A percentile compares a stretch with the other conserved stretches of the same genome.
phyloP scores from a whole-genome alignment of 73 alveolate species.

The Uronychia binucleata region DNA sequence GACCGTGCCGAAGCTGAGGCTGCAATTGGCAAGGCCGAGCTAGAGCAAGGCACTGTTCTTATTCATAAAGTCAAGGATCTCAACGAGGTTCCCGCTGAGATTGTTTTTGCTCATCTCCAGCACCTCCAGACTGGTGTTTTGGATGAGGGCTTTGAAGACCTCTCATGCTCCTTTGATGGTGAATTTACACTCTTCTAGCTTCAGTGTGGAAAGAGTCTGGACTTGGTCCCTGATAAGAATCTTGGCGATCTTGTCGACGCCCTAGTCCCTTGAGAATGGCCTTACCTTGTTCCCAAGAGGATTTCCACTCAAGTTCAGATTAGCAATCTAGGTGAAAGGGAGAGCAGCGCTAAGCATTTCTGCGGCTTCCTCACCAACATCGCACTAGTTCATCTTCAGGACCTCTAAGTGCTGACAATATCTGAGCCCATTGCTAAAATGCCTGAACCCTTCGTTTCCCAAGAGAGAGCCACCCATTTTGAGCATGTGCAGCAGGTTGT shows the following conservation, averaged over 20 bases:
- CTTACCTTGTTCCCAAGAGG: constrained; percentile 1
- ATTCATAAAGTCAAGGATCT: neutral
- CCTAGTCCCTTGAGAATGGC: neutral
- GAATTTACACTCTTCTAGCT: neutral
- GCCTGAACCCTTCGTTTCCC: constrained; percentile 17
- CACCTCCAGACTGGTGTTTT: neutral
- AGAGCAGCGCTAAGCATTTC: neutral
- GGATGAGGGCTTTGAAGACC: neutral
- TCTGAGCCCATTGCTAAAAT: neutral
- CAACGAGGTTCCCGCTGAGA: neutral
- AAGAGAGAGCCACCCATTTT: constrained; percentile 21
- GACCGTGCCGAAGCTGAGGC: neutral
- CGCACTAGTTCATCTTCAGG: neutral
- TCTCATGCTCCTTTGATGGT: neutral
- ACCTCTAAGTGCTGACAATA: neutral
- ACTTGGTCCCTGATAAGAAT: neutral
- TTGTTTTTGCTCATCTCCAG: neutral
- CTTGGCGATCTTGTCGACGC: neutral
- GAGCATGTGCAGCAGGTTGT: constrained; percentile 10
- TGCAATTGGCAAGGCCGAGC: neutral
- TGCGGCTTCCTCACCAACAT: neutral
- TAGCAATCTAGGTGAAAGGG: neutral
- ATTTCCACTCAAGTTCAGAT: neutral
- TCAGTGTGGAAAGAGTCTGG: neutral
- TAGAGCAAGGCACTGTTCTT: neutral